A percentile compares a stretch with the other conserved stretches of the same genome.
Conservation (phyloP, 306 rosid species). For the Trichosanthes cucumerina region DNA sequence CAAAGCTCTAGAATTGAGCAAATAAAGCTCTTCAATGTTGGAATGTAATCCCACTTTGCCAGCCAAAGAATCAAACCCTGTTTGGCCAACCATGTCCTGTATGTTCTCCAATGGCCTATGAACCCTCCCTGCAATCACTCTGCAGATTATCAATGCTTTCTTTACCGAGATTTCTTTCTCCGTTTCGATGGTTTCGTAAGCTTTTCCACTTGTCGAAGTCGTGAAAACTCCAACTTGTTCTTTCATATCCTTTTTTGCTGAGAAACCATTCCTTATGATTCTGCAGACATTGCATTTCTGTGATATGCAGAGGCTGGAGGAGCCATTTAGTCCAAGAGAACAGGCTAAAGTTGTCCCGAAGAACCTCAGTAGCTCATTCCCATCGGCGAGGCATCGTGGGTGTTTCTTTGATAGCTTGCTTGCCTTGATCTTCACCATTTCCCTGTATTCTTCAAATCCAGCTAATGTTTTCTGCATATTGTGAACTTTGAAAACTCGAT, state of each 20-base stretch:
- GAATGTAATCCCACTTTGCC: conserved; percentile 81
- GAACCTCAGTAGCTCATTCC: conserved; percentile 86
- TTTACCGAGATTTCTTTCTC: conserved; percentile 30
- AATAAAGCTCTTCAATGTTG: conserved; percentile 77
- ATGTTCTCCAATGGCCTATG: conserved; percentile 82
- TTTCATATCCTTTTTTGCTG: conserved; percentile 68
- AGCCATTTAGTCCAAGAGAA: conserved; percentile 67
- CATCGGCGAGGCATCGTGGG: conserved; percentile 88
- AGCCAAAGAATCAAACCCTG: conserved; percentile 86
- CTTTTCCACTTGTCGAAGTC: conserved; percentile 88
- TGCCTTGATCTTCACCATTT: conserved; percentile 75
- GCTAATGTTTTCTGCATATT: conserved; percentile 93
- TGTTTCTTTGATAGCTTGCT: conserved; percentile 91
- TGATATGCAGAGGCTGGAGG: conserved; percentile 61
- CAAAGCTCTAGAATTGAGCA: conserved; percentile 74
- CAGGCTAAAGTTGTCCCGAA: conserved; percentile 69
- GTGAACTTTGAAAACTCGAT: conserved; percentile 83
- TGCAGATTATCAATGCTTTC: conserved; percentile 65
- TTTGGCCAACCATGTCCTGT: conserved; percentile 64
- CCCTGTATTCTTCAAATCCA: conserved; percentile 80
- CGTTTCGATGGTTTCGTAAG: conserved; percentile 54
- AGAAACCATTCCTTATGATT: conserved; percentile 79
- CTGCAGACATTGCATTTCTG: conserved; percentile 78
- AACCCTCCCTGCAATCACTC: conserved; percentile 86
- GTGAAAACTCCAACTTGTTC: conserved; percentile 88